Evolutionary conservation across 345 rosid genomes (phyloP).

Genomic region (Populus simonii): DNA sequence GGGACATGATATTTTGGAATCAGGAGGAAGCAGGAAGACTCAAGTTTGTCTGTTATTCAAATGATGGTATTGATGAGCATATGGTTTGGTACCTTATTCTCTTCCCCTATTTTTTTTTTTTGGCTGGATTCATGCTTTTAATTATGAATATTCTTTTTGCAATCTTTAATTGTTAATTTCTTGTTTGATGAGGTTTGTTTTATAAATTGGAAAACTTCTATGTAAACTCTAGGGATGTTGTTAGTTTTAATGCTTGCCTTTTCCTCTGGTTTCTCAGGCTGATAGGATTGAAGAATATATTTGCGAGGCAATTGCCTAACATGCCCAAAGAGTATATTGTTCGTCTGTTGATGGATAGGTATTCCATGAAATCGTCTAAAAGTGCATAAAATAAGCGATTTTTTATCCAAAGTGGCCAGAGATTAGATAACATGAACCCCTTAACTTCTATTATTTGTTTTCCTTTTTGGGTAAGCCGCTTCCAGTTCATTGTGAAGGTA

Average conservation of each 20-base stretch:
- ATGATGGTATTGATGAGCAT: conserved; percentile 84
- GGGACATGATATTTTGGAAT: not conserved
- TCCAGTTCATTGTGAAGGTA: not conserved
- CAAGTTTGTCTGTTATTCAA: conserved; percentile 74
- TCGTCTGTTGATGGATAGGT: conserved; percentile 99
- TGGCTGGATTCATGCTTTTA: not conserved
- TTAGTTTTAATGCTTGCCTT: conserved; percentile 5
- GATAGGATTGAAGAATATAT: conserved; percentile 96
- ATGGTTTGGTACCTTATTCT: conserved; percentile 83
- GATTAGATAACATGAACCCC: not conserved
- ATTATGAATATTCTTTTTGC: not conserved
- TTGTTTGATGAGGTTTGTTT: not conserved
- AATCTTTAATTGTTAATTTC: not conserved
- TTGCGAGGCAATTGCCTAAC: conserved; percentile 95
- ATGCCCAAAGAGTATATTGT: conserved; percentile 99
- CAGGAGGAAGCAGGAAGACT: conserved; percentile 93
- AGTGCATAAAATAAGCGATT: not conserved
- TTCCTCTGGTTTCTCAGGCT: conserved; percentile 50
- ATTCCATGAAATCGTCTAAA: conserved; percentile 20
- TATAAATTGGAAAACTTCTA: not conserved
- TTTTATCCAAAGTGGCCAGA: not conserved
- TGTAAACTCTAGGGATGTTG: not conserved
- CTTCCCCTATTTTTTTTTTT: conserved; percentile 14
- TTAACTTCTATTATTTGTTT: not conserved
- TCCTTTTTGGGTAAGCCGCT: not conserved